Evolutionary conservation across 257 asterid species (phyloP), one percentile per base, ranked within the genome.

Genomic region (Solanum commersonii): DNA sequence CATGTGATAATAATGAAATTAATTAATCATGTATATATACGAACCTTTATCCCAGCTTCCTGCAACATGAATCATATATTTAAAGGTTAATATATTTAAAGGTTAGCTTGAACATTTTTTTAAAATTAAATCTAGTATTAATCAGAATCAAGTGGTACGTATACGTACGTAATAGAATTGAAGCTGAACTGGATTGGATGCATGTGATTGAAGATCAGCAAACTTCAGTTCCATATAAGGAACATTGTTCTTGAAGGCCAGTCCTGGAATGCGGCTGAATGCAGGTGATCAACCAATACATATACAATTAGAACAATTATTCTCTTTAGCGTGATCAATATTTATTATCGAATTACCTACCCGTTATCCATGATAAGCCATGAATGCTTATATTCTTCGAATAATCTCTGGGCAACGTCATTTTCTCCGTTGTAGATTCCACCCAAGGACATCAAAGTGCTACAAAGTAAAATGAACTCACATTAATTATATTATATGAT

Each of bases 31-130:
- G 25, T 56, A 52, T 52, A 52, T 52, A 16, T 52, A 89, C 93
- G 29, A 60, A 95, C 99, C 98, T 95, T 93, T 77, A 96, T 93
- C 88, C 98, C 92, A 49, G 99, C 97, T 93, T 92, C 98, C 99
- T 95, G 98, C 56, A 90, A 60, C 56, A 87, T 40, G 40, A 71
- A 35, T 31, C 35, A 71, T 29, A 38, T 31, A 38, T 42, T 86
- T 31, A 23, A 29, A 38, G 11, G 12, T 44, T 49, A 42, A 71
- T 29, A 38, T 31, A 38, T 42, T 86, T 31, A 23, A 29, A 38
- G 11, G 12, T 44, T 49, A 42, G 31, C 40, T 81, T 42, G n/a
- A 52, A 27, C 1, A 44, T 1, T 22, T 59, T 37, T 31, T 63
- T 0, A 7, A 10, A 59, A 59, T 59, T 12, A 42, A 35, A 11